phyloP scores from a whole-genome alignment of 257 asterid genomes.

The Fraxinus quadrangulata region DNA sequence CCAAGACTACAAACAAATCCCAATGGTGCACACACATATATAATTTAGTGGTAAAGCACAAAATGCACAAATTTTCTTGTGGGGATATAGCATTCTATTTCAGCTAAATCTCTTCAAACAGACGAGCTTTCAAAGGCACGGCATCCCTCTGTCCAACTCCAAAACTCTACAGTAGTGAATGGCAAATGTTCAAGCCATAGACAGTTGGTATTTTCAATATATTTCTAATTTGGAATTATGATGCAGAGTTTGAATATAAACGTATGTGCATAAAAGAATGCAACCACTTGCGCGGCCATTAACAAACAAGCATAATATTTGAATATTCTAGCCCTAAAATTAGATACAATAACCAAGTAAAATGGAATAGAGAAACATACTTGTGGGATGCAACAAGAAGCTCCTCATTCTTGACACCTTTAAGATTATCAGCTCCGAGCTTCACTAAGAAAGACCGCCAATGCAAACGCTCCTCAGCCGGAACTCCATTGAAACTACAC shows the following conservation, averaged over 20 bases:
- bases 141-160: background rate
- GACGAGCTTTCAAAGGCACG: background rate
- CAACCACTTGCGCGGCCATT: background rate
- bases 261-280: background rate
- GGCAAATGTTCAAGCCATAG: background rate
- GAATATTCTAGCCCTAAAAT: background rate
- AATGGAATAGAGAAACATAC: constrained; percentile 18
- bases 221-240: background rate
- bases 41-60: background rate
- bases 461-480: constrained; percentile 91
- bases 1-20: background rate
- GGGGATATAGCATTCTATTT: background rate
- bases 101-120: background rate
- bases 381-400: constrained; percentile 82
- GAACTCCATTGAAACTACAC: constrained; percentile 90
- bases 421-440: constrained; percentile 90
- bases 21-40: background rate
- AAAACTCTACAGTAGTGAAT: background rate
- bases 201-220: background rate
- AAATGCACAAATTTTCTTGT: background rate
- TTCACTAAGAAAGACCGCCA: constrained; percentile 95
- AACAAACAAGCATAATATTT: background rate
- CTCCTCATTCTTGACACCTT: constrained; percentile 90
- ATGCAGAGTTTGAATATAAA: background rate
- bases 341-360: background rate